A percentile compares a stretch with the other conserved stretches of the same genome.
These are phyloP conservation scores for Chlorella ohadii DNA, from an alignment of 139 green algal species.

Conservation along the genomic window DNA sequence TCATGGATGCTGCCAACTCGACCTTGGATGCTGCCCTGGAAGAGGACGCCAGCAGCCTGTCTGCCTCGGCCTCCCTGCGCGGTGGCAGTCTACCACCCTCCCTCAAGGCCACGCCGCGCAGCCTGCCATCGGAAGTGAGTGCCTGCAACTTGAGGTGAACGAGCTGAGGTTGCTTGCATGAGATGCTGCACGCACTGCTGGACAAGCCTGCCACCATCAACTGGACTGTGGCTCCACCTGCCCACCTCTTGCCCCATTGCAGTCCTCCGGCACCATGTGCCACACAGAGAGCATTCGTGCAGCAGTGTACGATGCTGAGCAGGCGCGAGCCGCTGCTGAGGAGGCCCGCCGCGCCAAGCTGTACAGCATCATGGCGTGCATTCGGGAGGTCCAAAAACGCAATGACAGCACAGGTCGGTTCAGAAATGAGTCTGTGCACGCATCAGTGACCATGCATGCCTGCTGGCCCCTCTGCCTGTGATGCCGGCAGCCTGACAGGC, in stretches of 20 bases:
- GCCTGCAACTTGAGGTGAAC: background rate
- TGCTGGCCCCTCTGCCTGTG: background rate
- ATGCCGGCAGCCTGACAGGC: too few species aligned
- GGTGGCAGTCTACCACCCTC: background rate
- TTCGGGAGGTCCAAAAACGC: slow-evolving; percentile 87
- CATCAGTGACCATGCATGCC: background rate
- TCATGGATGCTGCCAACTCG: slow-evolving; percentile 79
- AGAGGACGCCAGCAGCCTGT: background rate
- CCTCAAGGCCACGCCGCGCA: slow-evolving; percentile 2
- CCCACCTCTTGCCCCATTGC: background rate
- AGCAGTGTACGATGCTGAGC: background rate
- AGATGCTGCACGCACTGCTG: too few species aligned
- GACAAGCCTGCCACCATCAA: too few species aligned
- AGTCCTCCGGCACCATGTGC: background rate
- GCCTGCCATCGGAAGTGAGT: background rate
- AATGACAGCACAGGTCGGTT: slow-evolving; percentile 11
- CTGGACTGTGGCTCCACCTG: too few species aligned
- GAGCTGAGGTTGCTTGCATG: too few species aligned
- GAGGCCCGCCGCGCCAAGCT: slow-evolving; percentile 66
- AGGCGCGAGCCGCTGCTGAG: slow-evolving; percentile 32
- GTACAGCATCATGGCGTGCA: slow-evolving; percentile 86
- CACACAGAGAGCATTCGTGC: background rate
- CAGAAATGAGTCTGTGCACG: too few species aligned
- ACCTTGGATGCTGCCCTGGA: slow-evolving; percentile 68
- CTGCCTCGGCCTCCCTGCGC: background rate